phyloP scores from a whole-genome alignment of 306 rosid species.

The Inga oerstediana region DNA sequence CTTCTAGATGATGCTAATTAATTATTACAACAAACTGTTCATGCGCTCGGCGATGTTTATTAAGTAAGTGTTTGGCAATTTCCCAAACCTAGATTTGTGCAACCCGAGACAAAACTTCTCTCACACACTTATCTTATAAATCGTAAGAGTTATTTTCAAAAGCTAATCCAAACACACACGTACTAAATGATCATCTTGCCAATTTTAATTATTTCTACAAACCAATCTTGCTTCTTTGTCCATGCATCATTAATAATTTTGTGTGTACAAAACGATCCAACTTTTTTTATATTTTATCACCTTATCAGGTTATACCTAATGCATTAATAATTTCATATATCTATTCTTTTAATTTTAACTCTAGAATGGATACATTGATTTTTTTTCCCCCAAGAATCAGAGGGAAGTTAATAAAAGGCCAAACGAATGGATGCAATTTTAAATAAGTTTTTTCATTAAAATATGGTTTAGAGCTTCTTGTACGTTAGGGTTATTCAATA shows the following conservation, averaged over 20 bases:
- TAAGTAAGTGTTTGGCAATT: neutral
- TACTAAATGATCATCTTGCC: neutral
- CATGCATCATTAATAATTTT: neutral
- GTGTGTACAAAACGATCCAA: neutral
- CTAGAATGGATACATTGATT: neutral
- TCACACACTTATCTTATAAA: no score
- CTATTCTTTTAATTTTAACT: neutral
- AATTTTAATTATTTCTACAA: neutral
- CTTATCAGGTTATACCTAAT: neutral
- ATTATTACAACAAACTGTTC: neutral
- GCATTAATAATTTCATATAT: neutral
- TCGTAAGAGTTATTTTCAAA: no score
- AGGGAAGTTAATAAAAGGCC: neutral
- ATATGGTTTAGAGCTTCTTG: neutral
- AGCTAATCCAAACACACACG: no score
- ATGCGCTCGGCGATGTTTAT: neutral
- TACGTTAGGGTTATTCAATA: neutral
- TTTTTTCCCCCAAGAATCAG: neutral
- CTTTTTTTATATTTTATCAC: neutral
- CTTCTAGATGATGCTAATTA: no score
- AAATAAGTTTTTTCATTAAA: neutral
- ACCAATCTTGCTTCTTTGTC: neutral
- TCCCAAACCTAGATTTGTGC: no score
- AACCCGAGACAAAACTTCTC: no score
- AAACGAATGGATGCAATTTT: neutral